Evolutionary conservation across 2,329 filamentous ascomycete species (phyloP), one percentile per base, ranked within the genome.

Genomic region (Colletotrichum sp.): DNA sequence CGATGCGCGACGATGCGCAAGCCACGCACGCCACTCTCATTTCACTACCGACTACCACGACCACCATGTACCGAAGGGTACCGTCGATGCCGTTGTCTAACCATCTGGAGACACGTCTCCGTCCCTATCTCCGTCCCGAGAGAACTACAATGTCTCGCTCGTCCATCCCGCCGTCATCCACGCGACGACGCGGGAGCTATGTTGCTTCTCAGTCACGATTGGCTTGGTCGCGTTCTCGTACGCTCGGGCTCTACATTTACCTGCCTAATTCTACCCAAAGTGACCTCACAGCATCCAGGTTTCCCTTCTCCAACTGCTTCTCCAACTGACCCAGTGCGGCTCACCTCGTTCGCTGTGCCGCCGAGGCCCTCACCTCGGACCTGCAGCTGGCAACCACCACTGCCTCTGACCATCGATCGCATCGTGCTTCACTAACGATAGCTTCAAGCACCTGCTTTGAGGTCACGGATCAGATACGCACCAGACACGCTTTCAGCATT

Each of bases 1-100:
- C 52, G 72, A 74, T 74, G 66, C n/a, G 71, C 72, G 67, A 74
- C 52, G 72, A 74, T 74, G 66, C n/a, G 71, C 72, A 75, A 75
- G 72, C 72, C 72, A 75, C 72, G 62, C 34, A 75, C 67, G 72
- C 57, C 69, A 76, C 39, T 16, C 7, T 68, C 70, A 73, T 52
- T 49, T 59, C 21, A 30, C 72, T 62, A 34, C 64, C 63, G n/a
- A 76, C 8, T 18, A 10, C 36, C 8, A 30, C 18, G 39, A 18
- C n/a, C 63, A 39, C 21, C 24, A 28, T 21, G 30, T 28, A 36
- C 60, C 32, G 12, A 39, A 13, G 10, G 18, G 10, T 34, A 49
- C n/a, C 55, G 16, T 28, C 55, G 21, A 24, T 59, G 16, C 26
- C 64, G 18, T 21, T n/a, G 39, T 21, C 28, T 30, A 32, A 26